These are phyloP conservation scores for Talaromyces pinophilus DNA, from an alignment of 2,329 filamentous ascomycete species.

Conservation along the genomic window DNA sequence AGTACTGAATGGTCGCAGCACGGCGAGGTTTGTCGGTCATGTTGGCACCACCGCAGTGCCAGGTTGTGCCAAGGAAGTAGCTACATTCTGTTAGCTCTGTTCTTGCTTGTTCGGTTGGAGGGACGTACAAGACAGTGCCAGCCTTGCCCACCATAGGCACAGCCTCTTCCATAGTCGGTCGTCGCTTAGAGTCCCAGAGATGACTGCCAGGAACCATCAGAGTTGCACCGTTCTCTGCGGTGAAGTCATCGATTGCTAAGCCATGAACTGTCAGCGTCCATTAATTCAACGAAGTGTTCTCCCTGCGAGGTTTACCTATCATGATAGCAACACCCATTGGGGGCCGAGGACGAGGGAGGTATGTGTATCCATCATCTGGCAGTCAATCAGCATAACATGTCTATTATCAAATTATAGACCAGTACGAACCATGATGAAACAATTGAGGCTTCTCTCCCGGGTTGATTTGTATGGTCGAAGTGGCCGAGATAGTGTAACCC, in stretches of 20 bases:
- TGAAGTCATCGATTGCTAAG: constrained; percentile 37
- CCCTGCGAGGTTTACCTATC: constrained; percentile 32
- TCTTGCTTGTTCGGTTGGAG: background rate
- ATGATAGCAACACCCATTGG: constrained; percentile 38
- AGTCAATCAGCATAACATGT: background rate
- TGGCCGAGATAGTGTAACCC: constrained; percentile 39
- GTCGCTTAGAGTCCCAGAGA: constrained; percentile 34
- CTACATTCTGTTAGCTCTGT: background rate
- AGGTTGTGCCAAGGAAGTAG: constrained; percentile 38
- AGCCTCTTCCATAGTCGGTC: constrained; percentile 32
- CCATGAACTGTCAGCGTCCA: background rate
- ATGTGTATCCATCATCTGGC: constrained; percentile 34
- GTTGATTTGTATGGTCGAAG: constrained; percentile 44
- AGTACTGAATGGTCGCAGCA: constrained; percentile 46
- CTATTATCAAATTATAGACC: too few relatives aligned
- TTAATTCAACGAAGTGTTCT: background rate
- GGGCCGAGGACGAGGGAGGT: constrained; percentile 37
- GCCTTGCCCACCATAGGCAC: constrained; percentile 39
- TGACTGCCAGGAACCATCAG: constrained; percentile 41
- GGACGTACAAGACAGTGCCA: constrained; percentile 38
- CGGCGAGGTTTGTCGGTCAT: constrained; percentile 32
- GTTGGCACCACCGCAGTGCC: constrained; percentile 45
- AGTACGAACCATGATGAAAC: constrained; percentile 36
- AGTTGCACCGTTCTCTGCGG: constrained; percentile 39
- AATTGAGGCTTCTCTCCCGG: constrained; percentile 43